These are phyloP conservation scores for Thinopyrum elongatum DNA, from an alignment of 176 grass and related monocot species.

Conservation along the genomic window DNA sequence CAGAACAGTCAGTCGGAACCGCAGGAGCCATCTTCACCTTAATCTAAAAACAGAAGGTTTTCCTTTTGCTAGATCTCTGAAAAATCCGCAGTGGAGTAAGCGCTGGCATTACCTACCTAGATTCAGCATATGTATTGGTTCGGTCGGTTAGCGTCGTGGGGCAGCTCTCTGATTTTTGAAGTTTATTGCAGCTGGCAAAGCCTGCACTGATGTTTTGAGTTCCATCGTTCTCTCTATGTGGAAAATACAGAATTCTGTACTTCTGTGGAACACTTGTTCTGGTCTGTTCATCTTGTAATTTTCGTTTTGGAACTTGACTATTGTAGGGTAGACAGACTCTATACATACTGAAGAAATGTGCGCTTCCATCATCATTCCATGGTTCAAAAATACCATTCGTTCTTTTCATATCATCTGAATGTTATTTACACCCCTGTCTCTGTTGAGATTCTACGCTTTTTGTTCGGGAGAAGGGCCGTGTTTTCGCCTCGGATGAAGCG, in stretches of 20 bases:
- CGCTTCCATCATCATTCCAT: background rate
- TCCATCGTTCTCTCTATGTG: background rate
- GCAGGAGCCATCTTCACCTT: constrained; percentile 70
- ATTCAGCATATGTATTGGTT: constrained; percentile 24
- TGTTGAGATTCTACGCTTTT: background rate
- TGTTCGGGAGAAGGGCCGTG: background rate
- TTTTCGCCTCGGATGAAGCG: background rate
- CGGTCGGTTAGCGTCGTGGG: constrained; percentile 9
- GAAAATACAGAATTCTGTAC: background rate
- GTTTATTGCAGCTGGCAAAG: constrained; percentile 47
- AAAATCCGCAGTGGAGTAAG: constrained; percentile 46
- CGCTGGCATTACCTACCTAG: constrained; percentile 34
- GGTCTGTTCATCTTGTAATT: constrained; percentile 27
- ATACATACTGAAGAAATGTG: constrained; percentile 36
- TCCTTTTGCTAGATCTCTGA: constrained; percentile 57
- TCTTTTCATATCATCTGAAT: background rate
- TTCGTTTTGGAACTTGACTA: constrained; percentile 4
- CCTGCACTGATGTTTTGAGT: constrained; percentile 32
- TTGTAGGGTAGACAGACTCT: constrained; percentile 37
- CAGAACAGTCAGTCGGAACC: constrained; percentile 71
- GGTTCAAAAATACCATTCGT: background rate
- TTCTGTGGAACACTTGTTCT: constrained; percentile 4
- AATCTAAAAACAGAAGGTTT: constrained; percentile 36
- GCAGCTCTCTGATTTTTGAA: constrained; percentile 42
- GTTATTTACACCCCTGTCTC: background rate